Evolutionary conservation across 2,329 filamentous ascomycete genomes (phyloP).

Genomic region (Leptographium procerum): DNA sequence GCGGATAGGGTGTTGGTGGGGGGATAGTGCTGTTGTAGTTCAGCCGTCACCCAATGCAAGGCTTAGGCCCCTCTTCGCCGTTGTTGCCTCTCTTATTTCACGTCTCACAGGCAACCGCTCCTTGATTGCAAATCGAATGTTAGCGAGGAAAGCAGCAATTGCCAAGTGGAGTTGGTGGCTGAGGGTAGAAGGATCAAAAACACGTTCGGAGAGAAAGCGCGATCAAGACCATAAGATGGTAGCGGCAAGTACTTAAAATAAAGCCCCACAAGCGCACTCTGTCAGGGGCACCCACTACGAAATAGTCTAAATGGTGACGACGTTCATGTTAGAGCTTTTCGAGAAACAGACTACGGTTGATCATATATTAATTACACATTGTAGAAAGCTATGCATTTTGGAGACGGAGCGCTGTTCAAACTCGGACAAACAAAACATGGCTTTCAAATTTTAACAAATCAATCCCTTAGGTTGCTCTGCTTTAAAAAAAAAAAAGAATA

Average conservation of each 20-base stretch:
- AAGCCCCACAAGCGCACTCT: neutral
- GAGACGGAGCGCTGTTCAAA: neutral
- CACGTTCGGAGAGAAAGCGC: slow-evolving; percentile 4
- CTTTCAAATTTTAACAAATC: neutral
- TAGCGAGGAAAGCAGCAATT: neutral
- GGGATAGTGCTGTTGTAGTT: neutral
- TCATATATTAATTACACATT: neutral
- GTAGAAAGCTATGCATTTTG: too few relatives aligned
- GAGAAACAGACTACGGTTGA: neutral
- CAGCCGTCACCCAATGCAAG: neutral
- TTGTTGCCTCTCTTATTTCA: neutral
- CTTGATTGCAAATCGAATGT: neutral
- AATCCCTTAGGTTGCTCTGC: too few relatives aligned
- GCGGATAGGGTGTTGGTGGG: neutral
- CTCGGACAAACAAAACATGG: neutral
- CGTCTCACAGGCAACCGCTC: neutral
- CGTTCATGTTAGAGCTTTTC: neutral
- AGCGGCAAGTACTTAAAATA: neutral
- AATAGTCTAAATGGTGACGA: too few relatives aligned
- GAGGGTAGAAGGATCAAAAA: neutral
- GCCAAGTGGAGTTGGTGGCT: neutral
- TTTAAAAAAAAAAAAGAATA: too few relatives aligned
- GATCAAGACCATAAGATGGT: neutral
- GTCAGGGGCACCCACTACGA: too few relatives aligned
- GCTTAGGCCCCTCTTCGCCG: neutral